Percentiles rank a stretch among this genome's conserved stretches.
Evolutionary conservation across 23 red algal genomes (phyloP).

Genomic region (Gracilaria domingensis): DNA sequence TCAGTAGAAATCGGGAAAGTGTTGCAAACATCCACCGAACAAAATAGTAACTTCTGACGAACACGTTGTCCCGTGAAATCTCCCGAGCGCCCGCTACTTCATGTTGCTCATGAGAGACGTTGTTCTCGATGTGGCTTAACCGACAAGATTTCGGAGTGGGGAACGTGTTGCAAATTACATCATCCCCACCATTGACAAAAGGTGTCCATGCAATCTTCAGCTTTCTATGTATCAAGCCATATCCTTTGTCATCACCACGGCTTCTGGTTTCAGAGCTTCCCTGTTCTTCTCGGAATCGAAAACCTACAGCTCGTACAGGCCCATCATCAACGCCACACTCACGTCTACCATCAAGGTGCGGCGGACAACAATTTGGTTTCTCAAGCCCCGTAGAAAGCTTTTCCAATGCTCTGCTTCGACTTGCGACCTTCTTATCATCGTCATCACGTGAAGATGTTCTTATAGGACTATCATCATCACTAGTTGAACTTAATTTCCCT

Average conservation of each 20-base stretch:
- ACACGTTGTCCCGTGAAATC: not conserved
- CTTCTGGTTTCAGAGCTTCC: not conserved
- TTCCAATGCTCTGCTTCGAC: not conserved
- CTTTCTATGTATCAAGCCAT: not conserved
- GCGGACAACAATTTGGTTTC: not conserved
- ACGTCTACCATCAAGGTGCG: not conserved
- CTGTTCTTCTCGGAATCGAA: not conserved
- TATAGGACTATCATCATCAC: not conserved
- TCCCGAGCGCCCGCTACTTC: not conserved
- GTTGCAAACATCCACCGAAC: not conserved
- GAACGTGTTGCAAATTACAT: not conserved
- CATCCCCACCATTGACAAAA: not conserved
- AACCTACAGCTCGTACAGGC: not conserved
- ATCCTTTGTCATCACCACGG: too few species aligned
- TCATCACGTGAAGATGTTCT: not conserved
- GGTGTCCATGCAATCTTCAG: not conserved
- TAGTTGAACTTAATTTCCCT: not conserved
- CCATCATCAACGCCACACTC: not conserved
- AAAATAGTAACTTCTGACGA: not conserved
- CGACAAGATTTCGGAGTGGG: not conserved
- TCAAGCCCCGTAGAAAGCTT: not conserved
- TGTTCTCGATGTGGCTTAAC: not conserved
- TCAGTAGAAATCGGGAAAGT: not conserved
- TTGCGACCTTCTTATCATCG: not conserved
- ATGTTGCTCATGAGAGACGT: not conserved